These are phyloP conservation scores for Boletellus ananiceps DNA, from an alignment of 768 basidiomycete genomes.

Conservation along the genomic window DNA sequence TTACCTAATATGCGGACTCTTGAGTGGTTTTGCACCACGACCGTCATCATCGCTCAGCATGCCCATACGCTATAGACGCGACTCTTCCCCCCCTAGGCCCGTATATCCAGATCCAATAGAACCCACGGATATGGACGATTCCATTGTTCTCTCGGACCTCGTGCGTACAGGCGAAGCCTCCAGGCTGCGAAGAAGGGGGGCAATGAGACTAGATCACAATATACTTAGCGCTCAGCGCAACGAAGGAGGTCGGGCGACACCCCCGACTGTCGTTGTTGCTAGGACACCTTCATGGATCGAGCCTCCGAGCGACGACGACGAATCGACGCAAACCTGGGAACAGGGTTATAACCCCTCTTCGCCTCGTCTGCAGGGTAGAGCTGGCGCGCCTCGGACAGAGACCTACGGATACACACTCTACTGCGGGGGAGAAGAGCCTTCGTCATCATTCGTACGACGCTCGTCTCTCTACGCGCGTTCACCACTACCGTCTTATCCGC, in stretches of 20 bases:
- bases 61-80: slow-evolving; percentile 30
- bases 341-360: slow-evolving; percentile 29
- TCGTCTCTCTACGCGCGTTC: slow-evolving; percentile 31
- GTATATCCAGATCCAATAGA: slow-evolving; percentile 19
- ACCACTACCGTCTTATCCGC: slow-evolving; percentile 34
- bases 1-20: slow-evolving; percentile 11
- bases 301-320: slow-evolving; percentile 30
- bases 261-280: slow-evolving; percentile 26
- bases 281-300: slow-evolving; percentile 34
- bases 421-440: slow-evolving; percentile 36
- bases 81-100: slow-evolving; percentile 6
- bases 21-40: slow-evolving; percentile 8
- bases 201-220: slow-evolving; percentile 57
- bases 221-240: slow-evolving; percentile 25
- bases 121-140: slow-evolving; percentile 55
- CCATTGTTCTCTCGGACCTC: slow-evolving; percentile 69
- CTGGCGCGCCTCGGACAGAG: slow-evolving; percentile 15
- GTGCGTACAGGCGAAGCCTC: slow-evolving; percentile 73
- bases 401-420: slow-evolving; percentile 35
- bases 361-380: slow-evolving; percentile 20
- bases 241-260: slow-evolving; percentile 22
- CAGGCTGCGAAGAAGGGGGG: slow-evolving; percentile 66
- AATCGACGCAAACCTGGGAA: slow-evolving; percentile 32
- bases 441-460: slow-evolving; percentile 5
- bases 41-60: slow-evolving; percentile 24